Evolutionary conservation across 1,284 basidiomycete genomes (phyloP), one percentile per base, ranked within the genome.

Genomic region (Microstroma glucosiphilum): DNA sequence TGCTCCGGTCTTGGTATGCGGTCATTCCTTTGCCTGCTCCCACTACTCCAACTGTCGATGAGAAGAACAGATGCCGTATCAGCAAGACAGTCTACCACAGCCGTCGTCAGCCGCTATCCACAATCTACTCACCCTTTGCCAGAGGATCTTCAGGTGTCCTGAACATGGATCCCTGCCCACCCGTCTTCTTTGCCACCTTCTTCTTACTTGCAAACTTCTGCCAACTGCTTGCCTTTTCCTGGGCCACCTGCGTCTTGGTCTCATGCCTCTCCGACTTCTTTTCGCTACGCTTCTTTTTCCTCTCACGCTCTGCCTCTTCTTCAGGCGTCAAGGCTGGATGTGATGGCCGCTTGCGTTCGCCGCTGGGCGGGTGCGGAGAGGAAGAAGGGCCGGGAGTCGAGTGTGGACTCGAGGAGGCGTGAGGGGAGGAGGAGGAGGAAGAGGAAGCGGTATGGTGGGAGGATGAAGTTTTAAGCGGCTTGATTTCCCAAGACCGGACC

Each of bases 271-370:
- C 91, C 63, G 91, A 78, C 82, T 96, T 96, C 83, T 94, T 96
- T 82, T 96, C 93, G 76, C 92, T 96, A 82, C 90, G 91, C 83
- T 89, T 90, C 84, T 92, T 92, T 85, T 92, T 94, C 89, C 90
- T 82, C 92, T 89, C 76, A 82, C 86, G 72, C 88, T 76, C 17
- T 83, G 86, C 75, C 88, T 82, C 82, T 91, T 90, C 67, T 89
- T 88, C 82, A 56, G 66, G 55, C 56, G 66, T n/a, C 48, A 56
- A 40, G 6, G 17, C 17, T 37, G 58, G 15, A n/a, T 51, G 19
- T 56, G 30, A 25, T 3, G 30, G 30, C 9, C 30, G 30, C 30
- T 37, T 37, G 4, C 30, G 3, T 4, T 37, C 23, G 6, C 30
- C 30, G 9, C 30, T 37, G 9, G 30, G 30, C 9, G 30, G 30